phyloP scores from a whole-genome alignment of 2,329 filamentous ascomycete genomes.

The Colletotrichum sp. region DNA sequence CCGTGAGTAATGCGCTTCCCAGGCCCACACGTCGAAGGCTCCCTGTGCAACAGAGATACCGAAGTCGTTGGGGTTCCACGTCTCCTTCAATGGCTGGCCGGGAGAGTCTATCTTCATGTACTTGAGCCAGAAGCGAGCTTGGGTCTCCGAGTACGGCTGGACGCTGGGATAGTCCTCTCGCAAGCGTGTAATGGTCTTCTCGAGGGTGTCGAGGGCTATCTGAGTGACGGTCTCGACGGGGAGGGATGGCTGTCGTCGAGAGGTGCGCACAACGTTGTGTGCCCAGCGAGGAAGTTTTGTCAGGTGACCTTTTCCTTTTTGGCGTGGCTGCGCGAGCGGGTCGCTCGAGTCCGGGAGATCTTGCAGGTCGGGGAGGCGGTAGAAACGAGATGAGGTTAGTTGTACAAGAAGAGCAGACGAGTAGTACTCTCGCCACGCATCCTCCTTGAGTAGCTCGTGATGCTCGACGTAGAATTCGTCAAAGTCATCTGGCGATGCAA shows the following conservation, averaged over 20 bases:
- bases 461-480: slow-evolving; percentile 12
- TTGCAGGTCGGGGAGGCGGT: slow-evolving; percentile 15
- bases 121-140: slow-evolving; percentile 10
- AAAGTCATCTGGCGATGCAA: neutral
- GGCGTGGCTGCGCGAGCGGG: neutral
- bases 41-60: neutral
- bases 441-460: neutral
- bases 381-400: slow-evolving; percentile 9
- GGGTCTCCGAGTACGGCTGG: slow-evolving; percentile 1
- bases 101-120: neutral
- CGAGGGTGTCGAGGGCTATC: neutral
- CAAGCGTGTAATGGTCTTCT: neutral
- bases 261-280: neutral
- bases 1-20: slow-evolving; percentile 1
- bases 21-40: neutral
- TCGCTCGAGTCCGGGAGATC: slow-evolving; percentile 11
- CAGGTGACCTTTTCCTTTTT: neutral
- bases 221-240: neutral
- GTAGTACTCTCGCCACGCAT: neutral
- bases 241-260: neutral
- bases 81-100: neutral
- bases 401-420: slow-evolving; percentile 25
- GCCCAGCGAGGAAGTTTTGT: slow-evolving; percentile 11
- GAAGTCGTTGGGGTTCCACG: neutral
- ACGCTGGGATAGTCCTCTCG: neutral